Percentiles rank a stretch among this genome's conserved stretches.
Conservation (phyloP, 2,329 filamentous ascomycete species). For the Aspergillus pseudoterreus region DNA sequence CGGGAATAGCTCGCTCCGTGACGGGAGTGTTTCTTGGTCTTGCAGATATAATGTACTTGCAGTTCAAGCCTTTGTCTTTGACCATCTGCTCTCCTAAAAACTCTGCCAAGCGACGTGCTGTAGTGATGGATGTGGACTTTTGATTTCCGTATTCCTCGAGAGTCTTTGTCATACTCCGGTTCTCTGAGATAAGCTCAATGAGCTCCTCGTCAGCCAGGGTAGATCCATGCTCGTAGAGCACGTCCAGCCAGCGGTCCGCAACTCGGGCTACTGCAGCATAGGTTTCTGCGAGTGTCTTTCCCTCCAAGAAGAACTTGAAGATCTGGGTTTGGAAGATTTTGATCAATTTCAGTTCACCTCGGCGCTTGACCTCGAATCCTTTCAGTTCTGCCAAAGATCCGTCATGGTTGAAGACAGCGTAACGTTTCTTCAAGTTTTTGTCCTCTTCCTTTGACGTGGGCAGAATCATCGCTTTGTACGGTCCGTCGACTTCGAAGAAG, state of each 20-base stretch:
- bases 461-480: constrained; percentile 94
- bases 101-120: constrained; percentile 87
- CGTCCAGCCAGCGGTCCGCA: constrained; percentile 94
- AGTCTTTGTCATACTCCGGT: constrained; percentile 96
- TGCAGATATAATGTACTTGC: constrained; percentile 97
- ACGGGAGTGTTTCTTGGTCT: constrained; percentile 84
- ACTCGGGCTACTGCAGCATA: constrained; percentile 91
- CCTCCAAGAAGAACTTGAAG: constrained; percentile 98
- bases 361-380: constrained; percentile 94
- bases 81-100: constrained; percentile 98
- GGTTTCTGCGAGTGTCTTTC: constrained; percentile 78
- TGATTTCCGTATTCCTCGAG: constrained; percentile 92
- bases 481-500: constrained; percentile 98
- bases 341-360: constrained; percentile 97
- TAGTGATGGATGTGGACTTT: constrained; percentile 99
- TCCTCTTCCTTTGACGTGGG: constrained; percentile 98
- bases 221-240: constrained; percentile 80
- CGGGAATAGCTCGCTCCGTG: constrained; percentile 88
- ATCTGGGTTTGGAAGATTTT: constrained; percentile 99
- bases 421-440: constrained; percentile 99
- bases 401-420: constrained; percentile 98
- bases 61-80: constrained; percentile 98
- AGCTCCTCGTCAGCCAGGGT: constrained; percentile 94
- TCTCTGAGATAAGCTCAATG: constrained; percentile 99
- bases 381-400: constrained; percentile 93